Base-by-base conservation (phyloP, 2,329 filamentous ascomycete species). In the Mariannaea elegans region DNA sequence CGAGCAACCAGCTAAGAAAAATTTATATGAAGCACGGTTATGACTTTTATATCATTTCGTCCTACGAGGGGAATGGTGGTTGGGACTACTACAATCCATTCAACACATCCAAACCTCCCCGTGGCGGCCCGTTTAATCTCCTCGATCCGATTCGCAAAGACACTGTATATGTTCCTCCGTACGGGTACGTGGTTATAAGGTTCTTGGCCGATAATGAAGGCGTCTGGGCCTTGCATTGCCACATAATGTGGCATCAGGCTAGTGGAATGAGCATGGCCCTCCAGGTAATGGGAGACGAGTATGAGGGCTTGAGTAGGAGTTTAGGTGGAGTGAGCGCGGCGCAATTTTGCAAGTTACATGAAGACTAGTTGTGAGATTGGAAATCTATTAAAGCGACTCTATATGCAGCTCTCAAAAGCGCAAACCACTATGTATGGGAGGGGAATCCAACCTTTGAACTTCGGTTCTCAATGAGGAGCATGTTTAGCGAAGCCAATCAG, bases 1-100 rank as follows among this genome's bases (percentile, higher is more conserved):
- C 9, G 9, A 6, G 5, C 24, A 6, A 27, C 24, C 9, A 9
- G 9, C 24, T n/a, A 27, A 27, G 24, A 27, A 6, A 6, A 27
- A 5, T 27, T 9, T 6, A 27, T 27, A 27, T 27, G 5, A 5
- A 27, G 0, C 88, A 89, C 71, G 85, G 85, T 0, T 82, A 87
- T 71, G 78, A 78, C 39, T 85, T 87, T 73, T 84, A 84, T 63
- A 75, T 84, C 31, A 62, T 78, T 9, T 44, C 49, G 10, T 44
- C 49, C 2, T 52, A 34, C 21, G 38, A 34, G 14, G 49, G 36
- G 2, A 24, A 38, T 7, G 27, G 24, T 10, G 39, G 49, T 7
- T 52, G 49, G 49, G 49, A 38, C 24, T 42, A 38, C 49, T 52
- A 52, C 10, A 52, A 44, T 16, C 49, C 49, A 4, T 49, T 38